phyloP scores from a whole-genome alignment of 1,284 basidiomycete genomes.

The Phaffia rhodozyma region DNA sequence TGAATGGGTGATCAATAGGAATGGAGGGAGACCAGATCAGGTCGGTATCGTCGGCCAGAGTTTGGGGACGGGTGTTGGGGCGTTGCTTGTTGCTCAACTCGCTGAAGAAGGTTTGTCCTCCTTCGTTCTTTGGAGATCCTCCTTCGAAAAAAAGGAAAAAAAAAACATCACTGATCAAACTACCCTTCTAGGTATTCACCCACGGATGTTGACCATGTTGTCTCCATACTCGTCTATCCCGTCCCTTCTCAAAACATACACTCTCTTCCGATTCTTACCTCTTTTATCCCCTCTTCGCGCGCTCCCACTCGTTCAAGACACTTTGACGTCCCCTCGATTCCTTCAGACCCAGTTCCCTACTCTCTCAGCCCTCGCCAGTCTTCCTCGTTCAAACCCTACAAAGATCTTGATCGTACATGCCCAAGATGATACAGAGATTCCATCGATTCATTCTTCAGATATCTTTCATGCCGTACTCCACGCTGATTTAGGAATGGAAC shows the following conservation, averaged over 20 bases:
- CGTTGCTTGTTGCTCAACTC: neutral
- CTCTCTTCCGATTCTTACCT: constrained; percentile 7
- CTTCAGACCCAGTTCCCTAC: constrained; percentile 12
- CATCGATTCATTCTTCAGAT: neutral
- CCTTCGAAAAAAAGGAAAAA: neutral
- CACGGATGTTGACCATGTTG: constrained; percentile 7
- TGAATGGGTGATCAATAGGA: constrained; percentile 52
- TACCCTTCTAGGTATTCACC: constrained; percentile 3
- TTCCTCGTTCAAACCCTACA: neutral
- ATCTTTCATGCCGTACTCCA: constrained; percentile 4
- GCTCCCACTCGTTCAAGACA: constrained; percentile 1
- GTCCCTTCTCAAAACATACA: constrained; percentile 11
- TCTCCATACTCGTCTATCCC: constrained; percentile 11
- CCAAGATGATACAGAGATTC: constrained; percentile 15
- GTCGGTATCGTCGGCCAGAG: constrained; percentile 55
- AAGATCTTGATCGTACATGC: constrained; percentile 11
- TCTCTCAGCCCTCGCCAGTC: neutral
- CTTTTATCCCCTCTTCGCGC: constrained; percentile 12
- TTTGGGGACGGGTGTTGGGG: constrained; percentile 67
- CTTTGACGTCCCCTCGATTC: constrained; percentile 3
- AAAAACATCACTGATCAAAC: neutral
- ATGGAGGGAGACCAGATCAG: constrained; percentile 34
- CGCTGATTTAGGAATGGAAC: neutral
- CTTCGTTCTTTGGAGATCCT: neutral
- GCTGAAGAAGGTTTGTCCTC: constrained; percentile 1